Evolutionary conservation across 148 eudicot species (phyloP), one percentile per base, ranked within the genome.

Genomic region (Dianthus caryophyllus): DNA sequence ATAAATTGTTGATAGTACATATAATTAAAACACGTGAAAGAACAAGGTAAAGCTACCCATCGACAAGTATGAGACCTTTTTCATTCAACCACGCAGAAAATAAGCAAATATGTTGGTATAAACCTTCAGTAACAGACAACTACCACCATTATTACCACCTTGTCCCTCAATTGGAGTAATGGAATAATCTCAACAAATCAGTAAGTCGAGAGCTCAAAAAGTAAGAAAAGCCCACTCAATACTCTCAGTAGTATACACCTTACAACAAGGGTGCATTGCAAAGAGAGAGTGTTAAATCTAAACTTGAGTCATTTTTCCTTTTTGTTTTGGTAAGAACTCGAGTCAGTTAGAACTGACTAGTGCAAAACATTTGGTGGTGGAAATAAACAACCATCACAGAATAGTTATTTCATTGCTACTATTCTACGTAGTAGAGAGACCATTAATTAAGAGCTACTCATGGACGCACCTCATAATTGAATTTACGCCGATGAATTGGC

Each of bases 401-500:
- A 33, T 33, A 33, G n/a, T 33, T 33, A 33, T 33, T 33, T 3
- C 39, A 33, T 33, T 33, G 39, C 39, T 33, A 8, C 5, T 33
- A 33, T 33, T 33, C 3, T 33, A 8, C 8, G 39, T 33, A 33
- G 8, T 33, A 33, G 54, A 52, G 6, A 41, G 27, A 6, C 41
- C 25, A n/a, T 49, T 11, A 58, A 47, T 48, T 2, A 21, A 46
- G 69, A 30, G 49, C 27, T 71, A 41, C 73, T 68, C 39, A 33
- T 8, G 39, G 39, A 33, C 39, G 3, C 74, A 87, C 98, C 96
- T 93, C 98, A 69, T 93, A 89, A 77, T 74, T 80, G 76, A 87
- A 93, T 77, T 89, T 93, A 76, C 89, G 96, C 71, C 85, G 83
- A 71, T 90, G 96, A 36, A 93, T 82, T 65, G 91, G 77, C 82